Evolutionary conservation across 306 rosid genomes (phyloP).

Genomic region (Parietaria judaica): DNA sequence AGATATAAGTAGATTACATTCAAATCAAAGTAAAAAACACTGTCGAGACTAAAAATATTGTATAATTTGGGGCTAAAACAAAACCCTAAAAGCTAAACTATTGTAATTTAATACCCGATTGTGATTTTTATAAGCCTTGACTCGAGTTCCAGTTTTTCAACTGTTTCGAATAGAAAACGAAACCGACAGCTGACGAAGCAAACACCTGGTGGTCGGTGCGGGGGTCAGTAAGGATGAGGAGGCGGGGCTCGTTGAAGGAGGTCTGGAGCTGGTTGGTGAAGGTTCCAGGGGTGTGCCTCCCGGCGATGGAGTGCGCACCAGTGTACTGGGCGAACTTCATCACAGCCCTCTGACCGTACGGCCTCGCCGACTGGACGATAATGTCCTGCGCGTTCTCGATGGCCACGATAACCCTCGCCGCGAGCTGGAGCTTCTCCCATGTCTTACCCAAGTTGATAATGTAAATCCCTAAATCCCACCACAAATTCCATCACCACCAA

Average conservation of each 20-base stretch:
- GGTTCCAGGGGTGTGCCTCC: conserved; percentile 81
- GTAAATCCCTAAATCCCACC: conserved; percentile 44
- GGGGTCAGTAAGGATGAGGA: conserved; percentile 81
- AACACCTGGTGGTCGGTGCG: conserved; percentile 85
- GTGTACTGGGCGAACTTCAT: conserved; percentile 75
- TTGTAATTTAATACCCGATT: no score
- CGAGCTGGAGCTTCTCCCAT: conserved; percentile 70
- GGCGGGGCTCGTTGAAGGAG: conserved; percentile 77
- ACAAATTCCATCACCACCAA: not conserved
- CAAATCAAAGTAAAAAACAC: no score
- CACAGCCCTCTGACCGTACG: conserved; percentile 79
- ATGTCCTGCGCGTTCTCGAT: conserved; percentile 80
- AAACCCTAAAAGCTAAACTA: no score
- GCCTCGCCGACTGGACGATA: conserved; percentile 71
- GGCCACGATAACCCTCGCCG: conserved; percentile 76
- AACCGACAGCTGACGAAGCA: not conserved
- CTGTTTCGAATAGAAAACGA: no score
- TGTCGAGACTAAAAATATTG: no score
- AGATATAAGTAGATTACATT: no score
- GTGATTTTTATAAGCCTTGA: no score
- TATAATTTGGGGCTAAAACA: no score
- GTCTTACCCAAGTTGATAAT: conserved; percentile 74
- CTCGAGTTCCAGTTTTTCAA: no score
- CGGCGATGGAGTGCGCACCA: conserved; percentile 74
- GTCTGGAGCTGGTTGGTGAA: conserved; percentile 88